Conservation (phyloP, 345 rosid species). For the Clausena lansium region DNA sequence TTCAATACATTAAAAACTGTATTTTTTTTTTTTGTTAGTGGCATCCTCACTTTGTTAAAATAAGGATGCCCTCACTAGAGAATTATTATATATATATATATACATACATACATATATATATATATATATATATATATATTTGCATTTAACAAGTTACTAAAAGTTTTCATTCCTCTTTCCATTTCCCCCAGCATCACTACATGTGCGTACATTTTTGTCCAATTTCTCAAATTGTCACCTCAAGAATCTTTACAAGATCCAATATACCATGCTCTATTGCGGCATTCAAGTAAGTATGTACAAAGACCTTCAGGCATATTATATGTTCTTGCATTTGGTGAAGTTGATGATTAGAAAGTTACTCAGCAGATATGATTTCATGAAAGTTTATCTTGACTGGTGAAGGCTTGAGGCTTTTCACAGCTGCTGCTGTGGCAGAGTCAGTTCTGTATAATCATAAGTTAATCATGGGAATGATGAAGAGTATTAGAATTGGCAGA, state of each 20-base stretch:
- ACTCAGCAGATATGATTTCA: neutral
- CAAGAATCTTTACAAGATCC: slow-evolving; percentile 67
- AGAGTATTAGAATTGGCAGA: neutral
- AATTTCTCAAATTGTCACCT: slow-evolving; percentile 63
- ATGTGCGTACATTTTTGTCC: slow-evolving; percentile 59
- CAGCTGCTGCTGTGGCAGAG: neutral
- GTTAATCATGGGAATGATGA: neutral
- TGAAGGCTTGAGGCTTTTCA: neutral
- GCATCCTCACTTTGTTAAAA: too few species aligned
- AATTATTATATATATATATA: too few species aligned
- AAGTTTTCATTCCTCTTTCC: neutral
- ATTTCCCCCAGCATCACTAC: slow-evolving; percentile 47
- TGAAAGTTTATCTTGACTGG: neutral
- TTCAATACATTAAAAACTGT: too few species aligned
- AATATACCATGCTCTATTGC: slow-evolving; percentile 59
- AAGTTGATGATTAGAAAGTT: neutral
- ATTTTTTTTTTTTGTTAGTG: too few species aligned
- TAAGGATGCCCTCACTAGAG: too few species aligned
- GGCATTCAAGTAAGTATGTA: slow-evolving; percentile 48
- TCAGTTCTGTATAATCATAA: neutral
- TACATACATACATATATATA: too few species aligned
- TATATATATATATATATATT: too few species aligned
- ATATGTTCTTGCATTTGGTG: neutral
- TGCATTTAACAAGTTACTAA: neutral
- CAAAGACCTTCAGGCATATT: slow-evolving; percentile 12